Evolutionary conservation across 345 rosid genomes (phyloP).

Genomic region (Gynandropsis gynandra): DNA sequence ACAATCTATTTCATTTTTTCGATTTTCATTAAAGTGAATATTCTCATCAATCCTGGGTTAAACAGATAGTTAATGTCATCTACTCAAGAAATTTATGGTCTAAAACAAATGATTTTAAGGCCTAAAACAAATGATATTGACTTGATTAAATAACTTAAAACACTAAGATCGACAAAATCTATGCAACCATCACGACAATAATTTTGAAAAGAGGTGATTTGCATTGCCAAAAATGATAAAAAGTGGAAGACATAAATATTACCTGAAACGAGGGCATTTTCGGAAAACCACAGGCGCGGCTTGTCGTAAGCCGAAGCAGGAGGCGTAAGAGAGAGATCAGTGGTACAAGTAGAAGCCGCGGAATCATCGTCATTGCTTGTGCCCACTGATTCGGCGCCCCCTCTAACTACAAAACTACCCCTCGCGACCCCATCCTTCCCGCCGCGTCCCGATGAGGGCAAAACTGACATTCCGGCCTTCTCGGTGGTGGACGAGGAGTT

Average conservation of each 20-base stretch:
- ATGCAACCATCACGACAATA: too few relatives aligned
- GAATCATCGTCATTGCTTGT: constrained; percentile 17
- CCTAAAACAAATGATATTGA: too few relatives aligned
- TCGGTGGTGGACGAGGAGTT: not conserved
- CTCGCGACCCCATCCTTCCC: too few relatives aligned
- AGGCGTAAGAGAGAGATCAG: constrained; percentile 31
- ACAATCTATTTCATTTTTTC: too few relatives aligned
- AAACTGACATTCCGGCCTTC: constrained; percentile 15
- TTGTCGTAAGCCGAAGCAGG: constrained; percentile 17
- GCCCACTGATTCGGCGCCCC: constrained; percentile 11
- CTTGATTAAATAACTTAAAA: too few relatives aligned
- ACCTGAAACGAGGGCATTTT: constrained; percentile 25
- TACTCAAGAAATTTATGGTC: too few relatives aligned
- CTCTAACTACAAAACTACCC: constrained; percentile 15
- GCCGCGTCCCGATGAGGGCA: constrained; percentile 10
- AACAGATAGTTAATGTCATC: too few relatives aligned
- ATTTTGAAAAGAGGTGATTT: too few relatives aligned
- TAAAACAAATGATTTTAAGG: too few relatives aligned
- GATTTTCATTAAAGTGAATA: too few relatives aligned
- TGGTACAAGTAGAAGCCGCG: constrained; percentile 28
- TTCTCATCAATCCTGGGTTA: too few relatives aligned
- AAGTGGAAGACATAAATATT: constrained; percentile 1
- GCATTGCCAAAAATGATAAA: not conserved
- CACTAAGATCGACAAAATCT: too few relatives aligned
- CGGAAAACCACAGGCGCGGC: constrained; percentile 22